These are phyloP conservation scores for Rhinocladiella mackenziei DNA, from an alignment of 2,329 filamentous ascomycete genomes.

Conservation along the genomic window DNA sequence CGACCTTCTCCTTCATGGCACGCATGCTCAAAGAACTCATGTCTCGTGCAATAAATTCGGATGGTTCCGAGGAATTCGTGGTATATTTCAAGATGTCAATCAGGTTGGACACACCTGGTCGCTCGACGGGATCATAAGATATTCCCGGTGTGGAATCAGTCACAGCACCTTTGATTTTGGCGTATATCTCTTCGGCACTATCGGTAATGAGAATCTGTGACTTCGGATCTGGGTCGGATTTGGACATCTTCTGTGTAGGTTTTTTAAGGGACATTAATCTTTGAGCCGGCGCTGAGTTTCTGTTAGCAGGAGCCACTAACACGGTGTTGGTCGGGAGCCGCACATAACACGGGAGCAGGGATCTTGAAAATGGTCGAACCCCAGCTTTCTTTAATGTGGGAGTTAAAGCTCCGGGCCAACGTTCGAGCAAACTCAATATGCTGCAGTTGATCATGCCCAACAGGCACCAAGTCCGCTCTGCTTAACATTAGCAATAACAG, in stretches of 20 bases:
- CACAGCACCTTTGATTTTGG: conserved; percentile 67
- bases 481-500: conserved; percentile 9
- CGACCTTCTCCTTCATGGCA: conserved; percentile 62
- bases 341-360: conserved; percentile 67
- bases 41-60: conserved; percentile 47
- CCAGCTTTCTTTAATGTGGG: conserved; percentile 50
- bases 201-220: conserved; percentile 85
- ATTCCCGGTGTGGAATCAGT: conserved; percentile 70
- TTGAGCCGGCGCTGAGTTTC: conserved; percentile 63
- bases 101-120: conserved; percentile 86
- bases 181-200: conserved; percentile 56
- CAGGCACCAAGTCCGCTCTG: conserved; percentile 87
- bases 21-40: conserved; percentile 48
- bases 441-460: conserved; percentile 91
- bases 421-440: conserved; percentile 91
- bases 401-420: conserved; percentile 82
- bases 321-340: neutral
- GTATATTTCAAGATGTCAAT: conserved; percentile 74
- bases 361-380: conserved; percentile 51
- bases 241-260: conserved; percentile 84
- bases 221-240: conserved; percentile 67
- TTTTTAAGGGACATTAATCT: conserved; percentile 85
- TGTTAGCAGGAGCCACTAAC: conserved; percentile 12
- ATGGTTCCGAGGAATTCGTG: conserved; percentile 41
- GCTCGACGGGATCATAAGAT: conserved; percentile 63